Conservation (phyloP, 306 rosid genomes). For the Dalbergia oliveri region DNA sequence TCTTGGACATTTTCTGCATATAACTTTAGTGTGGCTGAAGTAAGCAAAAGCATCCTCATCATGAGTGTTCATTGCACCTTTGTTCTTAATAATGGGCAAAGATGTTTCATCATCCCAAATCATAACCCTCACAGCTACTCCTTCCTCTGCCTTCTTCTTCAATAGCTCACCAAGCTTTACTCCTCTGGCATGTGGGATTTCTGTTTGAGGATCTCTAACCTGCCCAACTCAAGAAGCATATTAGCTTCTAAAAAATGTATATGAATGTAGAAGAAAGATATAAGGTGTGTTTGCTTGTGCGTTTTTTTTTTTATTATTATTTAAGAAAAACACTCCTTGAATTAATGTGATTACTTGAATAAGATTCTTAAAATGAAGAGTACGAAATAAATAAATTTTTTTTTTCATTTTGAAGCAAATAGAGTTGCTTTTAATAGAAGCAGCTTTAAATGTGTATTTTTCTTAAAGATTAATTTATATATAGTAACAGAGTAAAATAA, state of each 20-base stretch:
- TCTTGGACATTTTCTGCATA: slow-evolving; percentile 81
- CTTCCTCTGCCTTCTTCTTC: slow-evolving; percentile 89
- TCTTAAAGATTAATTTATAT: too few species aligned
- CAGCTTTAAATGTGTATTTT: too few species aligned
- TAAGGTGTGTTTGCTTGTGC: background rate
- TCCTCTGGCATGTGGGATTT: slow-evolving; percentile 81
- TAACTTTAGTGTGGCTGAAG: slow-evolving; percentile 73
- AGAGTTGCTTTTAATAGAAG: too few species aligned
- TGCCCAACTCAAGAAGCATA: slow-evolving; percentile 42
- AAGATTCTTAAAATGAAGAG: background rate
- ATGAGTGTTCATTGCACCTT: slow-evolving; percentile 70
- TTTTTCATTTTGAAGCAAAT: too few species aligned
- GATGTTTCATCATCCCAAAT: slow-evolving; percentile 96
- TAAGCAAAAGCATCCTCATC: slow-evolving; percentile 82
- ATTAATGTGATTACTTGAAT: background rate
- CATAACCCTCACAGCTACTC: slow-evolving; percentile 86
- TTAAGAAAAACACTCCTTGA: background rate
- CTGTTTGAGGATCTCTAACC: slow-evolving; percentile 85
- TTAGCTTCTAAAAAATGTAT: slow-evolving; percentile 2
- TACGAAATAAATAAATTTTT: too few species aligned
- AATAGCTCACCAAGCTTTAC: slow-evolving; percentile 78
- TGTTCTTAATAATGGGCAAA: slow-evolving; percentile 74
- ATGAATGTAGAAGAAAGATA: background rate
- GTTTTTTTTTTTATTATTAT: too few species aligned
- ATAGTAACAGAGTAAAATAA: too few species aligned